These are phyloP conservation scores for Ganoderma leucocontextum DNA, from an alignment of 1,284 basidiomycete species.

Conservation along the genomic window DNA sequence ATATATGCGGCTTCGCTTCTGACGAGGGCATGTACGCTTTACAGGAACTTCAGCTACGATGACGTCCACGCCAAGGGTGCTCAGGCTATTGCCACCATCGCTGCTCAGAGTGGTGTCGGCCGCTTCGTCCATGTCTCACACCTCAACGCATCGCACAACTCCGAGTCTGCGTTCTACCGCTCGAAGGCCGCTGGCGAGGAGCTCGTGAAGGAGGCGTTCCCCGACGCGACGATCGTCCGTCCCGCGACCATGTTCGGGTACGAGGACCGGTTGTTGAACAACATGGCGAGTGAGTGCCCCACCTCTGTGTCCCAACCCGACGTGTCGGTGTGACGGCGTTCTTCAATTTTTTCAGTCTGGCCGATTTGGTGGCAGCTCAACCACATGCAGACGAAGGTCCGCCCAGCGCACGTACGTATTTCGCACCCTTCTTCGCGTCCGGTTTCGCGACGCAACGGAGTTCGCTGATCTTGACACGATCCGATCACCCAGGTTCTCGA, in stretches of 20 bases:
- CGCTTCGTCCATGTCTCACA: constrained; percentile 97
- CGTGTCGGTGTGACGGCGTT: constrained; percentile 13
- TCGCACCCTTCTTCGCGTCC: constrained; percentile 8
- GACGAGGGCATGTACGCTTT: not conserved
- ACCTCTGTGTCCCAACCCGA: constrained; percentile 36
- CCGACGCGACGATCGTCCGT: constrained; percentile 89
- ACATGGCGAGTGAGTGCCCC: constrained; percentile 80
- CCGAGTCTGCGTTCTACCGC: constrained; percentile 86
- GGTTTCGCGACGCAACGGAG: constrained; percentile 5
- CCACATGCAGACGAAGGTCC: constrained; percentile 84
- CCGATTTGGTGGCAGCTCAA: constrained; percentile 97
- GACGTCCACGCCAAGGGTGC: constrained; percentile 88
- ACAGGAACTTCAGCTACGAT: constrained; percentile 70
- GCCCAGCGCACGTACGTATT: constrained; percentile 87
- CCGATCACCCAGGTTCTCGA: constrained; percentile 77
- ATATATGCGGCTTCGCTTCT: not conserved
- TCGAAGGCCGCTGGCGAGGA: constrained; percentile 94
- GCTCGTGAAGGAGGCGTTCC: constrained; percentile 87
- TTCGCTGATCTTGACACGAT: constrained; percentile 4
- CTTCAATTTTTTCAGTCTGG: constrained; percentile 62
- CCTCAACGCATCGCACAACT: constrained; percentile 87
- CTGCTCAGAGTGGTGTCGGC: constrained; percentile 80
- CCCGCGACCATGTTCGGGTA: constrained; percentile 90
- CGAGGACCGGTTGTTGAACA: constrained; percentile 95
- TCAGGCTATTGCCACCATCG: constrained; percentile 83